Percentiles rank a stretch among this genome's conserved stretches.
phyloP scores from a whole-genome alignment of 2,329 filamentous ascomycete genomes.

The Colletotrichum costaricense region DNA sequence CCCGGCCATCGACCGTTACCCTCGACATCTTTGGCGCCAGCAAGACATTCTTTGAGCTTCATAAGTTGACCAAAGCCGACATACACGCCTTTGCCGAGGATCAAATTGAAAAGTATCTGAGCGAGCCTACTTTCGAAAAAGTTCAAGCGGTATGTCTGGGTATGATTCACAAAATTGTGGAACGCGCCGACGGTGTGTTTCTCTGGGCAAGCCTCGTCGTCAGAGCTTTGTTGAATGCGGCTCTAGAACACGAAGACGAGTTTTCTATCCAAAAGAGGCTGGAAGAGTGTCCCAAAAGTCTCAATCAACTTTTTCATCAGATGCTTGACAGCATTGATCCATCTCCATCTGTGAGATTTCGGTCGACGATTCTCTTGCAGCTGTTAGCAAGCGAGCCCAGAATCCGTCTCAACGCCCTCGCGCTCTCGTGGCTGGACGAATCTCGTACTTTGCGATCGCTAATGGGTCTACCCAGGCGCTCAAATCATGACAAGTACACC shows the following conservation, averaged over 20 bases:
- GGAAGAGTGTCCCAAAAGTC: background rate
- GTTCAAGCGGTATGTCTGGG: background rate
- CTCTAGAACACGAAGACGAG: background rate
- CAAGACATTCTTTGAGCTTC: background rate
- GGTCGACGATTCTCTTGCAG: background rate
- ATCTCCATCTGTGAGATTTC: background rate
- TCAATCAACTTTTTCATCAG: background rate
- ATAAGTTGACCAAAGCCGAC: background rate
- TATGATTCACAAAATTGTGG: background rate
- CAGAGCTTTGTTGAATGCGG: background rate
- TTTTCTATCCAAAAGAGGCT: background rate
- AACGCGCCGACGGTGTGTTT: background rate
- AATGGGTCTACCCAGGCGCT: background rate
- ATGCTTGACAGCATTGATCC: background rate
- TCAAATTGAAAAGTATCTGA: background rate
- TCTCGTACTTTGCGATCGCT: background rate
- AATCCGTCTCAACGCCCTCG: background rate
- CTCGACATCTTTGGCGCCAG: background rate
- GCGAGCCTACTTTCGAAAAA: background rate
- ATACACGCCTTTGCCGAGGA: background rate
- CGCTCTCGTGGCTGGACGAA: background rate
- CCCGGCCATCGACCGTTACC: background rate
- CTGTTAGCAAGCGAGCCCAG: background rate
- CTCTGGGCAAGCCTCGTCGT: background rate
- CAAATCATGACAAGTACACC: background rate